Conservation (phyloP, 495 filamentous ascomycete species). For the Rhypophila decipiens region DNA sequence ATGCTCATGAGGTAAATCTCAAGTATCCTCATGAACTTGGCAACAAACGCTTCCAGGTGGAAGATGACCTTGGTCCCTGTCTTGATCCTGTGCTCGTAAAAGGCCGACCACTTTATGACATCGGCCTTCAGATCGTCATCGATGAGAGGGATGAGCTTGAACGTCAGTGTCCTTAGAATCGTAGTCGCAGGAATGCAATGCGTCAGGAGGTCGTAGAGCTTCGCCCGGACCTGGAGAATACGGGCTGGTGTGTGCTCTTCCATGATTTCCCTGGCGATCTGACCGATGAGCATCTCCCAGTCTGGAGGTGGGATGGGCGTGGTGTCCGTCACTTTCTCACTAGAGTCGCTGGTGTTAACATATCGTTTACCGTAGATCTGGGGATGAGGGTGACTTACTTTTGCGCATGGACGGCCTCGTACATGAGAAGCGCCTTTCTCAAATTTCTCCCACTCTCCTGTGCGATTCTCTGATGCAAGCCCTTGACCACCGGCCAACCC, state of each 20-base stretch:
- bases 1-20: conserved; percentile 92
- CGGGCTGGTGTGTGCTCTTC: conserved; percentile 81
- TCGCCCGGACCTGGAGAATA: conserved; percentile 79
- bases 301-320: conserved; percentile 91
- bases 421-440: conserved; percentile 85
- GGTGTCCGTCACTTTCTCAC: conserved; percentile 82
- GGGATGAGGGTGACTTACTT: conserved; percentile 55
- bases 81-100: conserved; percentile 91
- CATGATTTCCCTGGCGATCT: conserved; percentile 87
- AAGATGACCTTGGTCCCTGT: conserved; percentile 94
- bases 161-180: conserved; percentile 87
- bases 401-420: conserved; percentile 91
- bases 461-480: conserved; percentile 75
- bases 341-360: conserved; percentile 26
- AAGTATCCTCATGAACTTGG: conserved; percentile 93
- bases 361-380: background rate
- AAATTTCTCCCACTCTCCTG: conserved; percentile 89
- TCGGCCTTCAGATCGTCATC: conserved; percentile 86
- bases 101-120: conserved; percentile 91
- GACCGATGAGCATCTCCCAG: conserved; percentile 83
- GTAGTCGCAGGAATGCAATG: conserved; percentile 95
- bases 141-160: conserved; percentile 79
- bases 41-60: conserved; percentile 95
- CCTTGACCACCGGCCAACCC: conserved; percentile 62
- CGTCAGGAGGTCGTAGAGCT: conserved; percentile 90